These are phyloP conservation scores for Boletus vermiculosoides DNA, from an alignment of 768 basidiomycete genomes.

Conservation along the genomic window DNA sequence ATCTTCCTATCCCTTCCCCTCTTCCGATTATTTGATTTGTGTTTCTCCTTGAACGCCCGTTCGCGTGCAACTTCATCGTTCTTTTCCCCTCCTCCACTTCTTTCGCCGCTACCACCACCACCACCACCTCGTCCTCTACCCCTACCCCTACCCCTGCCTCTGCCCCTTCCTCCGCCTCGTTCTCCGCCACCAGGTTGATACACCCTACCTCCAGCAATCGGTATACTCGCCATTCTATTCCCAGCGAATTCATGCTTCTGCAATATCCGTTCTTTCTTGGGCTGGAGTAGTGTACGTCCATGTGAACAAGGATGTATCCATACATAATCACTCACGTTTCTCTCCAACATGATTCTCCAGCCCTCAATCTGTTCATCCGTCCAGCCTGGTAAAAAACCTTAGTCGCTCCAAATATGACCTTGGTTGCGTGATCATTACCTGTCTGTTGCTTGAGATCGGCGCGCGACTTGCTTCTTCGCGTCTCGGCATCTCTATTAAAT, in stretches of 20 bases:
- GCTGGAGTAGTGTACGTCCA: conserved; percentile 38
- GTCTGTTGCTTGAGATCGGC: conserved; percentile 67
- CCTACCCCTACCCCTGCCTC: no score
- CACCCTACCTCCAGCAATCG: background rate
- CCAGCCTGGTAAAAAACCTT: conserved; percentile 49
- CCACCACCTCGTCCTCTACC: conserved; percentile 35
- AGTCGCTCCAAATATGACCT: background rate
- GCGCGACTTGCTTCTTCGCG: conserved; percentile 66
- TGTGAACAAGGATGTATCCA: conserved; percentile 10
- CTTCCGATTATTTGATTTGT: conserved; percentile 79
- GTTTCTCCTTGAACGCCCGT: conserved; percentile 72
- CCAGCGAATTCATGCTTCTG: conserved; percentile 77
- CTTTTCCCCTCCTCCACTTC: conserved; percentile 37
- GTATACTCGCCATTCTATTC: conserved; percentile 40
- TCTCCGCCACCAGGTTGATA: conserved; percentile 13
- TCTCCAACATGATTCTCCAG: conserved; percentile 87
- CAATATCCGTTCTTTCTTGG: conserved; percentile 70
- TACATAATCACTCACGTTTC: conserved; percentile 59
- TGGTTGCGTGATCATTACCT: conserved; percentile 38
- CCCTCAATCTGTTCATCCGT: conserved; percentile 87
- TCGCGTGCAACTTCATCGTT: conserved; percentile 46
- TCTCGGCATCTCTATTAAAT: conserved; percentile 75
- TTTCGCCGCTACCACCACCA: conserved; percentile 38
- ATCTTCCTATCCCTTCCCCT: conserved; percentile 90
- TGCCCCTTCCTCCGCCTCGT: conserved; percentile 12